Percentiles rank a stretch among this genome's conserved stretches.
These are phyloP conservation scores for Ophidiomyces ophidiicola DNA, from an alignment of 2,329 filamentous ascomycete species.

Conservation along the genomic window DNA sequence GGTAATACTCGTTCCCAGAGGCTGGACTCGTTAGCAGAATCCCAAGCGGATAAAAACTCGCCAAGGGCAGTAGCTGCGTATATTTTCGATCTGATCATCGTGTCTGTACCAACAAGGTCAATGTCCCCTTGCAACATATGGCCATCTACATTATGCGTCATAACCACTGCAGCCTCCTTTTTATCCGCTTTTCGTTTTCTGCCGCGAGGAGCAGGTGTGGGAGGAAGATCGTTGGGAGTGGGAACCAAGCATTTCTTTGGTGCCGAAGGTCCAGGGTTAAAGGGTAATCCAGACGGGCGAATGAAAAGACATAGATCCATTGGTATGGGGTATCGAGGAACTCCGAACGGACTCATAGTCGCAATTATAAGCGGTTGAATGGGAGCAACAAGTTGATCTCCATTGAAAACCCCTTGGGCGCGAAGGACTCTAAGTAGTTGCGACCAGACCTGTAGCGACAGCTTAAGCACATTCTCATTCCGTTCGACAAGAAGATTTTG, in stretches of 20 bases:
- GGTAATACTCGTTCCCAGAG: conserved; percentile 55
- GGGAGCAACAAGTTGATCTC: conserved; percentile 60
- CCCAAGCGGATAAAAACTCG: conserved; percentile 65
- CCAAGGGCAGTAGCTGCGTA: conserved; percentile 78
- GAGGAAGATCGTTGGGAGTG: conserved; percentile 37
- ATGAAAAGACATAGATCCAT: conserved; percentile 87
- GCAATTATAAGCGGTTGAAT: conserved; percentile 72
- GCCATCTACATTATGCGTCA: conserved; percentile 90
- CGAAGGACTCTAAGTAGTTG: conserved; percentile 60
- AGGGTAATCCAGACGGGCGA: conserved; percentile 80
- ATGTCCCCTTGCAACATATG: conserved; percentile 97
- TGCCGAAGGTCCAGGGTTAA: conserved; percentile 40
- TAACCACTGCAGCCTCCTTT: conserved; percentile 53
- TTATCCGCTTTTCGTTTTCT: conserved; percentile 78
- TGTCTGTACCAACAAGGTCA: conserved; percentile 81
- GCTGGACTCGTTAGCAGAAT: conserved; percentile 40
- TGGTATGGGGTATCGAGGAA: conserved; percentile 76
- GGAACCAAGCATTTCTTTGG: conserved; percentile 31
- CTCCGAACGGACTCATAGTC: conserved; percentile 80
- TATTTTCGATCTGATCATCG: conserved; percentile 78
- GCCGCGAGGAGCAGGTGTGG: conserved; percentile 46
- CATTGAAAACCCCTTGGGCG: conserved; percentile 45
- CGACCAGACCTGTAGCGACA: conserved; percentile 78
- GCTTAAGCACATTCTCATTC: conserved; percentile 66
- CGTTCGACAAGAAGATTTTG: conserved; percentile 92